phyloP scores from a whole-genome alignment of 2,329 filamentous ascomycete species.

The Ophiosphaerella korrae region DNA sequence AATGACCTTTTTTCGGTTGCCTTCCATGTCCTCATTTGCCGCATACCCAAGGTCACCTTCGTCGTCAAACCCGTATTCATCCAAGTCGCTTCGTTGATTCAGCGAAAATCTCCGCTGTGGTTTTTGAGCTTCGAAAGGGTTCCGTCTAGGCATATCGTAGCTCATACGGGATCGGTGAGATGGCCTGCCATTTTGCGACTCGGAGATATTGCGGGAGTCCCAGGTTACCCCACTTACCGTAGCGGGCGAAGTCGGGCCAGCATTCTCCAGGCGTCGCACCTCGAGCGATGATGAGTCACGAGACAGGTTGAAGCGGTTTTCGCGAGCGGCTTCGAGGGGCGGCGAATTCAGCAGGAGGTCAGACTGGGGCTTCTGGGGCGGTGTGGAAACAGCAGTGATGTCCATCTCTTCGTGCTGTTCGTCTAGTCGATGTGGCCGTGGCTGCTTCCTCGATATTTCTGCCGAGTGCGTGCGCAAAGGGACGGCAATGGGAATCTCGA shows the following conservation, averaged over 20 bases:
- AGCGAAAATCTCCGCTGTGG: constrained; percentile 51
- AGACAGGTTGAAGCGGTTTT: constrained; percentile 56
- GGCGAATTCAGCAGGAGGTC: constrained; percentile 74
- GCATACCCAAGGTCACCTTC: constrained; percentile 95
- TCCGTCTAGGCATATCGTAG: constrained; percentile 46
- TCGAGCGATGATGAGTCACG: constrained; percentile 53
- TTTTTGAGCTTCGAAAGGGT: constrained; percentile 39
- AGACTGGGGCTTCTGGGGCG: constrained; percentile 54
- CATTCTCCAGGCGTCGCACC: constrained; percentile 30
- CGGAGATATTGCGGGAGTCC: constrained; percentile 21
- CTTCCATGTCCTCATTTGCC: constrained; percentile 91
- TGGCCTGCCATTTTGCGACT: constrained; percentile 28
- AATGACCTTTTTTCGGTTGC: constrained; percentile 89
- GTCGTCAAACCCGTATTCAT: constrained; percentile 58
- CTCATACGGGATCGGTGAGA: constrained; percentile 47
- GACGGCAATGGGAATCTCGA: constrained; percentile 93
- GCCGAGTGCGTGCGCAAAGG: constrained; percentile 83
- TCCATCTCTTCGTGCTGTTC: constrained; percentile 85
- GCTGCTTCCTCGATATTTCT: constrained; percentile 76
- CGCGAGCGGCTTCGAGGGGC: constrained; percentile 47
- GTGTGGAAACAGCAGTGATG: constrained; percentile 72
- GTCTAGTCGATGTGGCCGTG: constrained; percentile 35
- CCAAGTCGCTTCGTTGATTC: constrained; percentile 60
- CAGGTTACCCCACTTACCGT: constrained; percentile 42
- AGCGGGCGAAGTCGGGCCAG: constrained; percentile 38